These are phyloP conservation scores for Hericium erinaceus DNA, from an alignment of 768 basidiomycete genomes.

Conservation along the genomic window DNA sequence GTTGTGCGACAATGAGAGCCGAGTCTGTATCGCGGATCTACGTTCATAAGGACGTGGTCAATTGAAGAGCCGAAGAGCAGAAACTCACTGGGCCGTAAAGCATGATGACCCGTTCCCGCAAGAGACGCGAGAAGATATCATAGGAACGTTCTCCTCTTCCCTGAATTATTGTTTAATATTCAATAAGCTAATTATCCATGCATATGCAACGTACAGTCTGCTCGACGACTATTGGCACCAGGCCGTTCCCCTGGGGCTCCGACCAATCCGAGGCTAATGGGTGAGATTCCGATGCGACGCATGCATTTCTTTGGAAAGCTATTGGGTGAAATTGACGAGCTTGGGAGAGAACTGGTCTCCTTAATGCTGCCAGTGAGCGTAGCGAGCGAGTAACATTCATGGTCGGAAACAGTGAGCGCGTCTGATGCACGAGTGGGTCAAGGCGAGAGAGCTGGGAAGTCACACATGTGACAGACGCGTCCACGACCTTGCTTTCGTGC, in stretches of 20 bases:
- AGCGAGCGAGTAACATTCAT: constrained; percentile 21
- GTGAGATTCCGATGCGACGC: constrained; percentile 37
- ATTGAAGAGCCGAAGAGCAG: not conserved
- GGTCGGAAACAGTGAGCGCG: not conserved
- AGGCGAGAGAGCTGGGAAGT: not conserved
- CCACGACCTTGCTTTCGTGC: not conserved
- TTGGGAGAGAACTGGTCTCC: not conserved
- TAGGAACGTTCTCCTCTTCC: constrained; percentile 85
- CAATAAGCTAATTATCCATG: constrained; percentile 1
- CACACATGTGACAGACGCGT: constrained; percentile 9
- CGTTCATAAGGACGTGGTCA: not conserved
- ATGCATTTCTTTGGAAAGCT: not conserved
- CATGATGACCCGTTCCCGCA: constrained; percentile 93
- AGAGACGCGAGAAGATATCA: constrained; percentile 90
- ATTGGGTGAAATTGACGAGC: constrained; percentile 2
- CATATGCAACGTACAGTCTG: constrained; percentile 56
- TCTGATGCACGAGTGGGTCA: not conserved
- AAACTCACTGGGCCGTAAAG: constrained; percentile 77
- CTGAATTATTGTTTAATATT: constrained; percentile 25
- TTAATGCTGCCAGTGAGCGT: constrained; percentile 11
- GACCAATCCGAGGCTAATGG: constrained; percentile 22
- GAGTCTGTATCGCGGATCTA: constrained; percentile 89
- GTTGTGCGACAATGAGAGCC: constrained; percentile 80
- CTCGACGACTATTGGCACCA: constrained; percentile 91
- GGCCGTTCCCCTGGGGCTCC: constrained; percentile 38